Percentiles rank a stretch among this genome's conserved stretches.
Conservation (phyloP, 129 eudicot genomes). For the Centaurea solstitialis region DNA sequence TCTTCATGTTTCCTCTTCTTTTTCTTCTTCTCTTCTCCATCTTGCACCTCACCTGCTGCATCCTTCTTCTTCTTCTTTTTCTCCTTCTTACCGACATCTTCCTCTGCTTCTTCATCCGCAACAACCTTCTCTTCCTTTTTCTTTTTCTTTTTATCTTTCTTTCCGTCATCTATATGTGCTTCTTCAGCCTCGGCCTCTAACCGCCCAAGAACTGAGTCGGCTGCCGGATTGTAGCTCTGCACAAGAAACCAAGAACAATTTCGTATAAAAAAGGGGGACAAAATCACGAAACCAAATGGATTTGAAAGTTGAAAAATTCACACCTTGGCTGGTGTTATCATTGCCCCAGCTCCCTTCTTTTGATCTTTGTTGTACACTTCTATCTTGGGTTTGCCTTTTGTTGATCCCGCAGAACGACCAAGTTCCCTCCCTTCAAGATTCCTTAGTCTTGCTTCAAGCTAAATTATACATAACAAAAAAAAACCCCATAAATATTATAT, state of each 20-base stretch:
- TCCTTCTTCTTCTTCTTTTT: slow-evolving; percentile 53
- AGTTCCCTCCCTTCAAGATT: slow-evolving; percentile 84
- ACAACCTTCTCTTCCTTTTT: slow-evolving; percentile 42
- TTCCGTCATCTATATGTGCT: slow-evolving; percentile 27
- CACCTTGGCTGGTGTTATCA: slow-evolving; percentile 94
- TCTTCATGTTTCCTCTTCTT: slow-evolving; percentile 70
- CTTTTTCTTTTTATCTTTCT: slow-evolving; percentile 41
- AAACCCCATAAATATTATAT: neutral
- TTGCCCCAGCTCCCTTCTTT: slow-evolving; percentile 77
- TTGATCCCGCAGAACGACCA: slow-evolving; percentile 82
- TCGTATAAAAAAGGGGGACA: neutral
- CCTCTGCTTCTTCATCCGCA: slow-evolving; percentile 30
- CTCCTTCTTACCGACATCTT: slow-evolving; percentile 31
- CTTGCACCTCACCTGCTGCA: slow-evolving; percentile 18
- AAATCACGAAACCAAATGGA: neutral
- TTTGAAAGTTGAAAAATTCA: neutral
- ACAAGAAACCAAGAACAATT: neutral
- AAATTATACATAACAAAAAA: neutral
- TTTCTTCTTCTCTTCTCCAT: slow-evolving; percentile 49
- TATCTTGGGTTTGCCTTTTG: slow-evolving; percentile 90
- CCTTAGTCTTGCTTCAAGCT: slow-evolving; percentile 95
- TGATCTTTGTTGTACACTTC: slow-evolving; percentile 87
- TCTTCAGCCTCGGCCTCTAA: slow-evolving; percentile 38
- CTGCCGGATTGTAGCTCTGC: slow-evolving; percentile 70
- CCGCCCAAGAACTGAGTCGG: slow-evolving; percentile 55